Evolutionary conservation across 73 alveolate genomes (phyloP), one percentile per base, ranked within the genome.

Genomic region (Urostyla sp.): DNA sequence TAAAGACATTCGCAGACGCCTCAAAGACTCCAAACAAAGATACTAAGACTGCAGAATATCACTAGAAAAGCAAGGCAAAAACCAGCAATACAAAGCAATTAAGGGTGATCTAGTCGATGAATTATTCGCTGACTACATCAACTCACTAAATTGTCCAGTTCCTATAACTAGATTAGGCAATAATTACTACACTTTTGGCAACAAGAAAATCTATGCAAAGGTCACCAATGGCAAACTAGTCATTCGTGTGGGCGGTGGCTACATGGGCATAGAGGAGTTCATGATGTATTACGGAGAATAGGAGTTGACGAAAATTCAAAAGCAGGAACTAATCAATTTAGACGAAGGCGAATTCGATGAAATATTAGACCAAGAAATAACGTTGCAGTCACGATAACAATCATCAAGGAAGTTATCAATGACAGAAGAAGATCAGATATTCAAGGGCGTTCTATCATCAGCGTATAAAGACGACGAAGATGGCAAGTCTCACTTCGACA

Each of bases 231-330:
- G 85, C 2, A 50, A 82, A 23, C 60, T 87, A 0, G 87, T 81
- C 13, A 80, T 87, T 31, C 52, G 95, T 56, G 91, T 87, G 23
- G 95, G 95, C n/a, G 95, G 95, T 4, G 95, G 95, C 18, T 87
- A 80, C 45, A 87, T 80, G 89, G 74, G 88, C 0, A 84, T 84
- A 40, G 87, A 84, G 34, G 85, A 84, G 31, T 84, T 84, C 48
- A 69, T 69, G 83, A 69, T 69, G 83, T 69, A 69, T 31, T 69
- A 69, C 49, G 83, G 83, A 7, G 21, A 69, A 54, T 48, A 69
- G 48, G 83, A 69, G 49, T 37, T 69, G 37, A 21, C 44, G 31
- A 69, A 69, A 28, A 6, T 69, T 16, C 44, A 69, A 54, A 69
- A 69, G 30, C 72, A 49, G 16, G 69, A 69, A 27, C 20, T 49